These are phyloP conservation scores for Dillenia turbinata DNA, from an alignment of 164 flowering plant species.

Conservation along the genomic window DNA sequence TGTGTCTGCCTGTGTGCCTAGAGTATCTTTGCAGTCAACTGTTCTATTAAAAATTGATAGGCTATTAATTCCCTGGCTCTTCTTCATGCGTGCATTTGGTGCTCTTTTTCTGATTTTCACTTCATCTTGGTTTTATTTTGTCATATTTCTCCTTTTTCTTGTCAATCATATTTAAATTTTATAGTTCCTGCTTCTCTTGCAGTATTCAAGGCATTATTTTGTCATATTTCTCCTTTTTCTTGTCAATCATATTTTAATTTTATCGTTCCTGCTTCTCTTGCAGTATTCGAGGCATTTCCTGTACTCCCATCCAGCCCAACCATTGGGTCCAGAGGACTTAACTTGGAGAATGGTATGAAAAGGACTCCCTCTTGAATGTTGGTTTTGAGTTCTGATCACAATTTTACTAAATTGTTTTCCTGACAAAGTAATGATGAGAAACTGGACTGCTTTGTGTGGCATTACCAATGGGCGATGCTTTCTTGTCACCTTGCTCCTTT, in stretches of 20 bases:
- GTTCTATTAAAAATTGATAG: too few species aligned
- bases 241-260: constrained; percentile 2
- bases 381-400: too few species aligned
- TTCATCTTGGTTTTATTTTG: neutral
- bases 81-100: neutral
- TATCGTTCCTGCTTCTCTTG: constrained; percentile 6
- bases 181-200: constrained; percentile 15
- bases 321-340: constrained; percentile 89
- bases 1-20: neutral
- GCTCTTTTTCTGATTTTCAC: neutral
- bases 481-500: neutral
- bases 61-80: too few species aligned
- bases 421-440: neutral
- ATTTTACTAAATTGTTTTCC: too few species aligned
- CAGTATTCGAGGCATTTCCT: constrained; percentile 86
- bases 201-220: constrained; percentile 72
- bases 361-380: constrained; percentile 5
- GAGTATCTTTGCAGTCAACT: too few species aligned
- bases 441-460: neutral
- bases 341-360: constrained; percentile 89
- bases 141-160: neutral
- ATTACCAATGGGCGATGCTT: neutral
- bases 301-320: constrained; percentile 87
- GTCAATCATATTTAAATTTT: constrained; percentile 2
- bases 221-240: neutral